phyloP scores from a whole-genome alignment of 2,329 filamentous ascomycete species.

The Paecilomyces formosus region DNA sequence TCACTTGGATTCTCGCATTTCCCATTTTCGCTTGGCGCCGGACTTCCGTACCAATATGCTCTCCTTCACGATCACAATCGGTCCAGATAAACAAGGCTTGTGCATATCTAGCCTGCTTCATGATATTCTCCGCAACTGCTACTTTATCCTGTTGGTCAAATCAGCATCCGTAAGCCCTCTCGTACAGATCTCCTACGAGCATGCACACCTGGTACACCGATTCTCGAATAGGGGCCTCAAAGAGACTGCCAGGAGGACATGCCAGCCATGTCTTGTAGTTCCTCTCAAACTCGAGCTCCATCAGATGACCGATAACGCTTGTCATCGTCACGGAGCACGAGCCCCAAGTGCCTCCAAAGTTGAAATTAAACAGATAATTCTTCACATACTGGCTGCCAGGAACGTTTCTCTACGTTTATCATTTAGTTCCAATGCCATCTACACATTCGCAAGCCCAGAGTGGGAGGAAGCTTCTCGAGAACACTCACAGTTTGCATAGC shows the following conservation, averaged over 20 bases:
- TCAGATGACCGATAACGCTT: constrained; percentile 82
- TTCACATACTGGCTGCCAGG: constrained; percentile 70
- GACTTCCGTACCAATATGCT: constrained; percentile 91
- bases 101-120: constrained; percentile 64
- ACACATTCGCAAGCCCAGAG: neutral
- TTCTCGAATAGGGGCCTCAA: constrained; percentile 68
- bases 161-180: neutral
- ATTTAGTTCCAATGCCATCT: constrained; percentile 11
- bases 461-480: neutral
- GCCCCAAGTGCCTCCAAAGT: constrained; percentile 76
- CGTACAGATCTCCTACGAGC: constrained; percentile 47
- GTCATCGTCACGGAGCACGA: constrained; percentile 86
- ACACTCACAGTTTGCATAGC: constrained; percentile 59
- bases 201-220: constrained; percentile 37
- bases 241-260: constrained; percentile 71
- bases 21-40: constrained; percentile 68
- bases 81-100: constrained; percentile 91
- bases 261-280: constrained; percentile 73
- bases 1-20: constrained; percentile 69
- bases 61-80: constrained; percentile 94
- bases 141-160: constrained; percentile 58
- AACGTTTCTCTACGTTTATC: constrained; percentile 54
- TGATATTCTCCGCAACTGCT: constrained; percentile 76
- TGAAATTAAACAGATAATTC: constrained; percentile 87
- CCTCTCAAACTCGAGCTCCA: constrained; percentile 65